Base-by-base conservation (phyloP, 441 rosid genomes). In the Manihot esculenta region DNA sequence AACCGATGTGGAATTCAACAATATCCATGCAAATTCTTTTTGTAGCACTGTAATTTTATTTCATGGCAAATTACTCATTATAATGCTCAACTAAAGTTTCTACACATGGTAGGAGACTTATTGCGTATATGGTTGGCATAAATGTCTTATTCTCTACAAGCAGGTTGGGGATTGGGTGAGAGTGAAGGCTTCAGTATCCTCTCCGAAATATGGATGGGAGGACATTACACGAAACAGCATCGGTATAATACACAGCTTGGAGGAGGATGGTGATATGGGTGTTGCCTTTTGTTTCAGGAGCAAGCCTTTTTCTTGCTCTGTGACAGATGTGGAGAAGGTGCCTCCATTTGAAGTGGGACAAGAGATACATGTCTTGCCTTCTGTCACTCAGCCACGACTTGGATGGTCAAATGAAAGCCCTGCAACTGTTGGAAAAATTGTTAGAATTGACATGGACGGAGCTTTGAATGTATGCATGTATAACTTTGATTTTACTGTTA, bases 191-290 rank as follows among this genome's bases (percentile, higher is more conserved):
- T 89, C 97, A 11, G 99, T 96, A 59, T 82, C 99, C 47, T 93
- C 98, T 75, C 99, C 99, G 24, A 90, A 88, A 76, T 96, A 90
- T 79, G 99, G 99, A 69, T 96, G 99, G 99, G 99, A 96, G 76
- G 97, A 93, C 75, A 75, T 91, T 53, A 83, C 92, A 62, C 81
- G 96, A 70, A 89, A 78, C 82, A 93, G 96, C 77, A 71, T 93
- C 71, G 99, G 99, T 48, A 66, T 96, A 72, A 83, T 96, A 79
- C 99, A 96, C 78, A 90, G 97, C 84, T 82, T 96, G 82, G 99
- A 93, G 75, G 98, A 93, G 58, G 98, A 93, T 58, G 99, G 99
- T 62, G 98, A 91, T 80, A 82, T 93, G 76, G 97, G 97, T 59
- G 73, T 96, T 69, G 99, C 97, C 72, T 96, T 96, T 87, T 93